Percentiles rank a stretch among this genome's conserved stretches.
These are phyloP conservation scores for Penstemon barbatus DNA, from an alignment of 257 asterid genomes.

Conservation along the genomic window DNA sequence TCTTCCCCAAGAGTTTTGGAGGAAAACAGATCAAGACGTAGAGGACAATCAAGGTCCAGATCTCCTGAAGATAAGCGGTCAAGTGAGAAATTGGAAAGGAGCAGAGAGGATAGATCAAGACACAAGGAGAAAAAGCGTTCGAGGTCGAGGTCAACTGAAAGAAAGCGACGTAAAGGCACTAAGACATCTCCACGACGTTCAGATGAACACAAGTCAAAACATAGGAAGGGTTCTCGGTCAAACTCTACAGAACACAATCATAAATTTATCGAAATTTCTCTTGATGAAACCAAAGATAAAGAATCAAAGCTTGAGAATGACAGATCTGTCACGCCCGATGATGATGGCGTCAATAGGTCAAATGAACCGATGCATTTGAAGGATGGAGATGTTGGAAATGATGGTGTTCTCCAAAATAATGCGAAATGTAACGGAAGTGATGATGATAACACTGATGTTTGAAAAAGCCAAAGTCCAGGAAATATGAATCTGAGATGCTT, in stretches of 20 bases:
- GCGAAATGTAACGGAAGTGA: conserved; percentile 27
- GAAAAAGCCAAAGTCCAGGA: conserved; percentile 23
- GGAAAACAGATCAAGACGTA: conserved; percentile 57
- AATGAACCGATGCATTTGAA: conserved; percentile 29
- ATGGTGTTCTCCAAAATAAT: conserved; percentile 25
- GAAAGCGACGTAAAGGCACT: conserved; percentile 43
- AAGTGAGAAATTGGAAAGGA: conserved; percentile 48
- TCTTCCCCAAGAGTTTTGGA: conserved; percentile 50
- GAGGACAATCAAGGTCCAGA: conserved; percentile 56
- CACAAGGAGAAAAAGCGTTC: conserved; percentile 48
- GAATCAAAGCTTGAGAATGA: conserved; percentile 41
- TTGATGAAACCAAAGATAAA: conserved; percentile 43
- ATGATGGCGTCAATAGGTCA: conserved; percentile 18
- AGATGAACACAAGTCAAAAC: conserved; percentile 57
- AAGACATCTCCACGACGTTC: conserved; percentile 44
- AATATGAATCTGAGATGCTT: conserved; percentile 29
- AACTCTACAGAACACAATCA: conserved; percentile 48
- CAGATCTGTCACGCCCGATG: conserved; percentile 41
- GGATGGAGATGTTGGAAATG: conserved; percentile 35
- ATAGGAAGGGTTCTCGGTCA: conserved; percentile 57
- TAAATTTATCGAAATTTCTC: conserved; percentile 31
- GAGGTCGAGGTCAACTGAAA: conserved; percentile 59
- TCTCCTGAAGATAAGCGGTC: conserved; percentile 56
- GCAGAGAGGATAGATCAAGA: conserved; percentile 62
- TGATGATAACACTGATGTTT: conserved; percentile 24